Percentiles rank a stretch among this genome's conserved stretches.
These are phyloP conservation scores for Fusarium multiceps DNA, from an alignment of 2,329 filamentous ascomycete genomes.

Conservation along the genomic window DNA sequence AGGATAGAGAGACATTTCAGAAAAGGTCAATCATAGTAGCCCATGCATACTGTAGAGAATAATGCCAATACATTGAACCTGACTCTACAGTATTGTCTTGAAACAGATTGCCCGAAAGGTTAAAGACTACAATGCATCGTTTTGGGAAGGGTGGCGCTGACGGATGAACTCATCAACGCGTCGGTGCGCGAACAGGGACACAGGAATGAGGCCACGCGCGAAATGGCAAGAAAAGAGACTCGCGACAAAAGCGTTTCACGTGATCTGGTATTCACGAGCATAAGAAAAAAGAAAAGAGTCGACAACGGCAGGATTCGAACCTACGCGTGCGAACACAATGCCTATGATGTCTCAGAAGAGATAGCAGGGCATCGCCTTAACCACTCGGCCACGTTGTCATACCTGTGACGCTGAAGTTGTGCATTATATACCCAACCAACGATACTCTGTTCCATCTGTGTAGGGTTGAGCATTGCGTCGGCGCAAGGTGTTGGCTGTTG, in stretches of 20 bases:
- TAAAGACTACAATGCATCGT: not conserved
- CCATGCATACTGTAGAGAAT: not conserved
- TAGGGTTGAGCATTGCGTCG: fast-evolving
- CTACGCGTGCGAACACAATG: constrained; percentile 36
- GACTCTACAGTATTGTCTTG: not conserved
- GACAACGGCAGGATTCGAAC: constrained; percentile 36
- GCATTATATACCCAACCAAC: not conserved
- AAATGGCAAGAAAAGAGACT: not conserved
- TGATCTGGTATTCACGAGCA: not conserved
- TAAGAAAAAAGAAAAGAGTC: not conserved
- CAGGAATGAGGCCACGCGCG: not conserved
- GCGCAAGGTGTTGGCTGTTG: not conserved
- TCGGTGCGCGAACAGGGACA: not conserved
- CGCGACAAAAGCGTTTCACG: not conserved
- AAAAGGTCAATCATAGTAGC: not conserved
- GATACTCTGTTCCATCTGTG: fast-evolving
- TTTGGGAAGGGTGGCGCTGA: not conserved
- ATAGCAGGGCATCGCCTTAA: constrained; percentile 37
- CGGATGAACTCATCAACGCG: not conserved
- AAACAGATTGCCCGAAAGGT: not conserved
- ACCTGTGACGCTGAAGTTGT: fast-evolving
- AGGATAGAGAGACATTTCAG: not conserved
- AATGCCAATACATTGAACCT: not conserved
- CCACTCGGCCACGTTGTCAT: constrained; percentile 34
- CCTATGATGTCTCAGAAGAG: constrained; percentile 26